Base-by-base conservation (phyloP, 805 yeast genomes). In the Saturnispora serradocipensis region DNA sequence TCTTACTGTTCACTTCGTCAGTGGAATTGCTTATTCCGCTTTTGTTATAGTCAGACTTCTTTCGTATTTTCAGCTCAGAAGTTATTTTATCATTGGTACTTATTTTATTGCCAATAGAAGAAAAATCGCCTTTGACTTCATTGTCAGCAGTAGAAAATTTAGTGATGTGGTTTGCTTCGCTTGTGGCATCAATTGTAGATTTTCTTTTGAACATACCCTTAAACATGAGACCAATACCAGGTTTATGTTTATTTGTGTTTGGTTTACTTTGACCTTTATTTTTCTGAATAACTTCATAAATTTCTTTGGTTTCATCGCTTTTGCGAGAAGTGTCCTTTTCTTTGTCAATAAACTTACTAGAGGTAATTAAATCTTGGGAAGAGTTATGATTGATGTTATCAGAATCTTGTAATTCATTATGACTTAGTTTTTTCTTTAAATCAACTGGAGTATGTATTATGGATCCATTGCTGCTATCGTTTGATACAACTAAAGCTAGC, bases 161-260 rank as follows among this genome's bases (percentile, higher is more conserved):
- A 10, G n/a, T 40, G 10, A 16, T 22, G 3, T 5, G 5, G 30
- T 24, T 24, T 11, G 9, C 18, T 15, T 13, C 16, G 5, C 5
- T 40, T 40, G 30, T 18, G 9, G 16, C n/a, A 5, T 24, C 44
- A 15, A 25, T 22, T 13, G 16, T 40, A 24, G 47, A 5, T 18
- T 49, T 49, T 35, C 43, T 42, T 20, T 49, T 49, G 43, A 49
- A 49, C 28, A 49, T 40, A 6, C 51, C 51, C 28, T 35, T 49
- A n/a, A 49, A 49, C 40, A 34, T 49, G 4, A 49, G n/a, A 25
- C 51, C 47, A 27, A 49, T 22, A 25, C 51, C 47, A 13, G 39
- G 25, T 40, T 35, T 47, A 10, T 43, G 39, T 40, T 47, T 47
- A 11, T 28, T 16, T 3, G 24, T 5, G 30, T n/a, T 11, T 6